Base-by-base conservation (phyloP, 768 basidiomycete species). In the Leccinum sublutescens region DNA sequence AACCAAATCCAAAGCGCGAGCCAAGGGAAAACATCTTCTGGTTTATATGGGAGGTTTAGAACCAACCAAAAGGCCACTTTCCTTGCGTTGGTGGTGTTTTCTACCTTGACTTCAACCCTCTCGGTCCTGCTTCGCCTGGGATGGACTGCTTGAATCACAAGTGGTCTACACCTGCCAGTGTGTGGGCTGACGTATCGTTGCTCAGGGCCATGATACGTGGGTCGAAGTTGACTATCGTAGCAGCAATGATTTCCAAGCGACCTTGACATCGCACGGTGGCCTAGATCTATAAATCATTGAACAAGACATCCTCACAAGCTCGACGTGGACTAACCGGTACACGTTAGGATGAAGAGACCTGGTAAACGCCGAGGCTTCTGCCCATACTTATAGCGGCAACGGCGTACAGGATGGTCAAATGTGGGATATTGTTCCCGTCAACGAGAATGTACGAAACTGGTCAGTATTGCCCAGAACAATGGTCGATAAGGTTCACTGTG, bases 91-190 rank as follows among this genome's bases (percentile, higher is more conserved):
- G 54, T 49, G 15, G 19, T 2, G 10, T 36, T 57, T 25, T 11
- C 50, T 21, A 70, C 31, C 0, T 1, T 0, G 5, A 34, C 9
- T 27, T 70, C 63, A 11, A 4, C 34, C 7, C 54, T 14, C 5
- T 36, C 34, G 1, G 5, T 9, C 12, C 8, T 15, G 5, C 8
- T 17, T 21, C 0, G 2, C 1, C 31, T 50, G 8, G 69, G 66
- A n/a, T 60, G 58, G 25, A 70, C 60, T 21, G 64, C 69, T 45
- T 72, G 69, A n/a, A 72, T 60, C 11, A 25, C 0, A 21, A 72
- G 68, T 12, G 21, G 56, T 49, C 21, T 72, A 48, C 71, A 70
- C 50, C 25, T 71, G 21, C 68, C 71, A 5, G 59, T 63, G 21
- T 57, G 50, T 9, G 66, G 55, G 23, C 68, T 72, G 56, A 70